A percentile compares a stretch with the other conserved stretches of the same genome.
Evolutionary conservation across 208 protist species (phyloP).

Genomic region (Balamuthia mandrillaris): DNA sequence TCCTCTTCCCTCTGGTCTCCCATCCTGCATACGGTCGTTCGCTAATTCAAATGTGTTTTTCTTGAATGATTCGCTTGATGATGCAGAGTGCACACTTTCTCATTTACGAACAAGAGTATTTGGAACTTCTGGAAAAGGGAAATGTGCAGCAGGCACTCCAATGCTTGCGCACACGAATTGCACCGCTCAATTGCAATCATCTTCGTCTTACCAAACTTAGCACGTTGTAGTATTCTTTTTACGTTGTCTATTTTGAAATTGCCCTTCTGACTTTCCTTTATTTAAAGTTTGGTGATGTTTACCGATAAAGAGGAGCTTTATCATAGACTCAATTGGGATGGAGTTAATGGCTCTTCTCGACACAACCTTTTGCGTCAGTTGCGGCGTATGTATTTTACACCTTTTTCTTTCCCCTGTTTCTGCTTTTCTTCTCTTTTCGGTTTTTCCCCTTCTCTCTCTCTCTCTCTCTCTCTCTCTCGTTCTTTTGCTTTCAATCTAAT

Average conservation of each 20-base stretch:
- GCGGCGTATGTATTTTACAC: constrained; percentile 35
- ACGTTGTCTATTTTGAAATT: neutral
- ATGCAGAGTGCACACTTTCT: constrained; percentile 52
- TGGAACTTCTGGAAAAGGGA: constrained; percentile 61
- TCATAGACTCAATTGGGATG: constrained; percentile 46
- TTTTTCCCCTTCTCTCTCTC: too few relatives aligned
- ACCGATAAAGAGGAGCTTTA: constrained; percentile 18
- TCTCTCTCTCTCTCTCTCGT: too few relatives aligned
- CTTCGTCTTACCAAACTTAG: constrained; percentile 45
- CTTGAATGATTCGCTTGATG: neutral
- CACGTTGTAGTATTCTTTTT: neutral
- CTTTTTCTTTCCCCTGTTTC: neutral
- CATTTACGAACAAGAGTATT: constrained; percentile 65
- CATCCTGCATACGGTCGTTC: too few relatives aligned
- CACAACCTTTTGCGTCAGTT: constrained; percentile 47
- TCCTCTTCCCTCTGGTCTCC: too few relatives aligned
- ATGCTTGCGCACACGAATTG: constrained; percentile 56
- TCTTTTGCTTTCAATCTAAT: too few relatives aligned
- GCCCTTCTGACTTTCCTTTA: neutral
- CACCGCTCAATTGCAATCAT: constrained; percentile 40
- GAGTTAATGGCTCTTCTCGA: constrained; percentile 36
- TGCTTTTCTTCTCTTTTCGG: neutral
- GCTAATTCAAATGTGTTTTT: too few relatives aligned
- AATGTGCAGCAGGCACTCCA: constrained; percentile 42
- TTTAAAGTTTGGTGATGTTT: constrained; percentile 53